These are phyloP conservation scores for Penicillium chermesinum DNA, from an alignment of 495 filamentous ascomycete genomes.

Conservation along the genomic window DNA sequence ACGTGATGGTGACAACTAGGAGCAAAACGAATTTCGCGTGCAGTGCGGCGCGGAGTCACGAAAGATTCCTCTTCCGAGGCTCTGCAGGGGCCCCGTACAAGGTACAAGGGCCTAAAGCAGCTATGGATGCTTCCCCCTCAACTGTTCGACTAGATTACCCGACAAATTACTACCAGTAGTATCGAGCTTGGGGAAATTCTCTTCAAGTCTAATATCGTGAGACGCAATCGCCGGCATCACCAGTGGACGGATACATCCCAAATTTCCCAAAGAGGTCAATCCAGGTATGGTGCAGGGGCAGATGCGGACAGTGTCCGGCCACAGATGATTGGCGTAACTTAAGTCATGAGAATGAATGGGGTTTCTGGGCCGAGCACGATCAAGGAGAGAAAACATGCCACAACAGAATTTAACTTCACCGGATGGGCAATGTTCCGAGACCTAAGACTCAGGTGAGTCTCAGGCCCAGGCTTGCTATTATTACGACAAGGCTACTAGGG, in stretches of 20 bases:
- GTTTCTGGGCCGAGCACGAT: not conserved
- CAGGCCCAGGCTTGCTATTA: not conserved
- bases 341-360: constrained; percentile 20
- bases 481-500: not conserved
- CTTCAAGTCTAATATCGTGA: no score
- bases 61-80: not conserved
- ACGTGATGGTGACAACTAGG: not conserved
- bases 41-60: not conserved
- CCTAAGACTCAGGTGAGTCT: not conserved
- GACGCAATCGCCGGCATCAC: no score
- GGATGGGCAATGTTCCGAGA: not conserved
- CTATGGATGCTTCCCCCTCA: not conserved
- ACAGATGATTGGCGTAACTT: not conserved
- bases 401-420: no score
- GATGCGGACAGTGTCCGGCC: no score
- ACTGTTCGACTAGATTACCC: no score
- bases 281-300: no score
- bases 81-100: not conserved
- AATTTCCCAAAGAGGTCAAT: no score
- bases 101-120: not conserved
- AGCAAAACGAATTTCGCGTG: not conserved
- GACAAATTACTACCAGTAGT: no score
- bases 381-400: constrained; percentile 4
- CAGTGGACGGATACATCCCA: no score
- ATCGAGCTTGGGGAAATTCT: no score